Conservation (phyloP, 306 rosid species). For the Cicer pinnatifidum region DNA sequence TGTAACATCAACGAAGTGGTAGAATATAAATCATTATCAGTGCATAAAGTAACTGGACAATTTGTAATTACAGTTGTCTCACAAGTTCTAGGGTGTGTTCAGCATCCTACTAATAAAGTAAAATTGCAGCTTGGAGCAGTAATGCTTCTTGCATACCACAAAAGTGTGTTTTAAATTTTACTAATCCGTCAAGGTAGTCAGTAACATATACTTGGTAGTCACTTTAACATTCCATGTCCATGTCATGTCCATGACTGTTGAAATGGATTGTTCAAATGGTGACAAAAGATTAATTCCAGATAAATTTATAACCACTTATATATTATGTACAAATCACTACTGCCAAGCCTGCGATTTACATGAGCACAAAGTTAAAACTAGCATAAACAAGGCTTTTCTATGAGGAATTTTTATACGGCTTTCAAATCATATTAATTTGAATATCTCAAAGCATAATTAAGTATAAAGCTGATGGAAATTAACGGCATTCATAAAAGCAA, state of each 20-base stretch:
- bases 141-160: conserved; percentile 9
- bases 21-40: conserved; percentile 17
- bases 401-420: not conserved
- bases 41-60: conserved; percentile 4
- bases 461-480: conserved; percentile 30
- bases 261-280: not conserved
- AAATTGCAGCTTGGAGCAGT: not conserved
- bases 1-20: conserved; percentile 3
- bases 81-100: conserved; percentile 11
- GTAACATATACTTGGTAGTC: not conserved
- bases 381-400: conserved; percentile 15
- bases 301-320: not conserved
- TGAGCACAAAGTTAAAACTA: conserved; percentile 7
- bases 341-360: conserved; percentile 23
- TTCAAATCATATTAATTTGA: conserved; percentile 14
- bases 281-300: not conserved
- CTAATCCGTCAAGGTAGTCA: not conserved
- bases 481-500: conserved; percentile 30
- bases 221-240: not conserved
- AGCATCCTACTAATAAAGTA: conserved; percentile 1
- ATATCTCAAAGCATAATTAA: conserved; percentile 24
- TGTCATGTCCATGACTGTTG: not conserved
- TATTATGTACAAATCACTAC: not conserved
- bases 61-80: conserved; percentile 1
- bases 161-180: conserved; percentile 10